A percentile compares a stretch with the other conserved stretches of the same genome.
Conservation (phyloP, 495 filamentous ascomycete species). For the Xeromyces bisporus region DNA sequence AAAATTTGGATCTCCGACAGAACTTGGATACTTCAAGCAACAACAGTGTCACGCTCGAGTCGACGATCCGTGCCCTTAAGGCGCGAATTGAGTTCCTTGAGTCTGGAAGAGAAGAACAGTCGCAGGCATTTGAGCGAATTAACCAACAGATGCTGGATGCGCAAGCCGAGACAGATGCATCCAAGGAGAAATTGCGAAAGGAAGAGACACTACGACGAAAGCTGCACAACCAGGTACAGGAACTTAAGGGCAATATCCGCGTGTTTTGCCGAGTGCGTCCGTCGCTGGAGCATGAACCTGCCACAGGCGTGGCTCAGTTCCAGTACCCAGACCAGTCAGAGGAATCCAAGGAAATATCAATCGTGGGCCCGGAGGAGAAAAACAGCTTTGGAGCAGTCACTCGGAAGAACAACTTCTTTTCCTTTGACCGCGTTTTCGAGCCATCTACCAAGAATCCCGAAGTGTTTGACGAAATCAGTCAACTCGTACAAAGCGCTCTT, state of each 20-base stretch:
- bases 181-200: slow-evolving; percentile 67
- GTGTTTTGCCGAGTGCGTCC: slow-evolving; percentile 97
- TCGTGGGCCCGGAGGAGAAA: slow-evolving; percentile 69
- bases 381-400: slow-evolving; percentile 60
- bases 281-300: slow-evolving; percentile 37
- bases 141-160: slow-evolving; percentile 66
- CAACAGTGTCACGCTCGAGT: slow-evolving; percentile 52
- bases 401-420: slow-evolving; percentile 66
- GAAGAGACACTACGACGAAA: slow-evolving; percentile 86
- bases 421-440: slow-evolving; percentile 86
- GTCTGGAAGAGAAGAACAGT: slow-evolving; percentile 72
- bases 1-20: slow-evolving; percentile 36
- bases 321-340: slow-evolving; percentile 57
- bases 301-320: slow-evolving; percentile 47
- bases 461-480: slow-evolving; percentile 92
- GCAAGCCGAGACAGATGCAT: slow-evolving; percentile 43
- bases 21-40: slow-evolving; percentile 47
- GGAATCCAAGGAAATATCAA: slow-evolving; percentile 70
- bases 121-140: slow-evolving; percentile 58
- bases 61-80: slow-evolving; percentile 52
- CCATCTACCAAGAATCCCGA: slow-evolving; percentile 61
- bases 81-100: slow-evolving; percentile 76
- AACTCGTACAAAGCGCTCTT: slow-evolving; percentile 87
- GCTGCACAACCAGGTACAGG: slow-evolving; percentile 94
- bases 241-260: slow-evolving; percentile 97